phyloP scores from a whole-genome alignment of 2,329 filamentous ascomycete species.

The Ploettnerulaceae sp. region DNA sequence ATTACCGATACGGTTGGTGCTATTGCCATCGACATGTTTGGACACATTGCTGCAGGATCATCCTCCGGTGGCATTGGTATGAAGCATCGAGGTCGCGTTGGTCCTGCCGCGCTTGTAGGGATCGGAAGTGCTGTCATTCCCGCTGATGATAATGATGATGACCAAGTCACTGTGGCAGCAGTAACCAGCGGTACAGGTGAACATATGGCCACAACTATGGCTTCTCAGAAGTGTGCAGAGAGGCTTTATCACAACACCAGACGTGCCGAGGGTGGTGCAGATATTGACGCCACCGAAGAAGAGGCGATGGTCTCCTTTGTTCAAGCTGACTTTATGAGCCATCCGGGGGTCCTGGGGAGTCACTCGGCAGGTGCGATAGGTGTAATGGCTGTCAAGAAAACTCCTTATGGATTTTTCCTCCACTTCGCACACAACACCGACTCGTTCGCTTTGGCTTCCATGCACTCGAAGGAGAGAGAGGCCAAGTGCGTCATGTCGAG shows the following conservation, averaged over 20 bases:
- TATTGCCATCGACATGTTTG: constrained; percentile 81
- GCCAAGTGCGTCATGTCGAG: constrained; percentile 88
- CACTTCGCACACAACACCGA: constrained; percentile 98
- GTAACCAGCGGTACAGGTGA: constrained; percentile 95
- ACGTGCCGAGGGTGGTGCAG: constrained; percentile 54
- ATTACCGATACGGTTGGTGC: constrained; percentile 94
- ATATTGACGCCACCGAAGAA: constrained; percentile 69
- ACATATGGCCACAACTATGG: constrained; percentile 95
- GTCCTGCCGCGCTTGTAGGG: constrained; percentile 87
- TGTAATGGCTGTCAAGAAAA: constrained; percentile 85
- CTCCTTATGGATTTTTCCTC: constrained; percentile 67
- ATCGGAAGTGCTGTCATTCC: constrained; percentile 90
- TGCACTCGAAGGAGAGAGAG: constrained; percentile 71
- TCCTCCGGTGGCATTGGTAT: constrained; percentile 98
- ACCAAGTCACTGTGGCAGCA: constrained; percentile 67
- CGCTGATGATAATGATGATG: constrained; percentile 61
- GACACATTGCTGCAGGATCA: constrained; percentile 87
- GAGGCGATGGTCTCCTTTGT: constrained; percentile 75
- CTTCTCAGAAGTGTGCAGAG: constrained; percentile 80
- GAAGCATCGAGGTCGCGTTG: constrained; percentile 90
- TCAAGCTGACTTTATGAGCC: constrained; percentile 84
- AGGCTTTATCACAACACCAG: constrained; percentile 70
- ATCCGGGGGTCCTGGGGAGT: constrained; percentile 77
- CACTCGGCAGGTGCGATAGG: constrained; percentile 85
- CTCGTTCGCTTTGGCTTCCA: constrained; percentile 78